Conservation (phyloP, 345 rosid species). For the Isatis tinctoria region DNA sequence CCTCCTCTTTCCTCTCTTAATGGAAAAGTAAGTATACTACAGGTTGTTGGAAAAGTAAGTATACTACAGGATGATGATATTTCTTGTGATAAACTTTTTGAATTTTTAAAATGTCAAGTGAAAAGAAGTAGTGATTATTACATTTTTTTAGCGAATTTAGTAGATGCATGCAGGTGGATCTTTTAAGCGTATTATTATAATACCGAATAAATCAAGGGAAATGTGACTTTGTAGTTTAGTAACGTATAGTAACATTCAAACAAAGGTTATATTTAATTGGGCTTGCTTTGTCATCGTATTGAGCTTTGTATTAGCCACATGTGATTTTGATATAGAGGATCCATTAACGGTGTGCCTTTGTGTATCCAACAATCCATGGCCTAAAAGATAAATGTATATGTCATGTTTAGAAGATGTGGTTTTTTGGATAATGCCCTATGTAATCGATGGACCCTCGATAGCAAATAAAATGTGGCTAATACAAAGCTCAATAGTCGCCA, state of each 20-base stretch:
- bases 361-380: neutral
- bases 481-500: neutral
- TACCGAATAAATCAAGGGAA: neutral
- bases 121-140: slow-evolving; percentile 12
- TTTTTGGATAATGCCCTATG: neutral
- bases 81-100: slow-evolving; percentile 16
- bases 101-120: neutral
- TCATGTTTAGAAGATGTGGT: neutral
- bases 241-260: too few relatives aligned
- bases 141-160: neutral
- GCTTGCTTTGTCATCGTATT: neutral
- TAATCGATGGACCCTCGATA: neutral
- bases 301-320: neutral
- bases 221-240: neutral
- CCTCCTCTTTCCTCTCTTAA: neutral
- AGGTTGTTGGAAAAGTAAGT: neutral
- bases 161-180: neutral
- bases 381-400: neutral
- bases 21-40: neutral
- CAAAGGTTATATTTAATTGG: neutral
- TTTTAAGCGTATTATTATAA: neutral
- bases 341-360: neutral
- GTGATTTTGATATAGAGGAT: neutral
- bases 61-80: neutral
- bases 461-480: neutral